These are phyloP conservation scores for Eleusine indica DNA, from an alignment of 176 grass and related monocot genomes.

Conservation along the genomic window DNA sequence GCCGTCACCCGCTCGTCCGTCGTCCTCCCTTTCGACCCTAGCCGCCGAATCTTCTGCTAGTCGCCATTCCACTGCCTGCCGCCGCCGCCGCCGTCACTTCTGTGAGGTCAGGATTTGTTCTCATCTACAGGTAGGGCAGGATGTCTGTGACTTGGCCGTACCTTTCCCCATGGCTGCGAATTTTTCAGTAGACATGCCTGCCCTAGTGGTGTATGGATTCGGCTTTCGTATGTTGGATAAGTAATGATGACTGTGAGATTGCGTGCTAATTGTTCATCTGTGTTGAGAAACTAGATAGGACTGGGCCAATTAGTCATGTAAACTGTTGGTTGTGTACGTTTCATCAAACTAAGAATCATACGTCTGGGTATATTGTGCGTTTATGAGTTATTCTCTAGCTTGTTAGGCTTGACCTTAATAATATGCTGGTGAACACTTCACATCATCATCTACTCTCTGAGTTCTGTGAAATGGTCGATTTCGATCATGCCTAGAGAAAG, in stretches of 20 bases:
- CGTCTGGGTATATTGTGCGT: too few species aligned
- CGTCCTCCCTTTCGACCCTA: neutral
- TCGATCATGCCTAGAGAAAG: neutral
- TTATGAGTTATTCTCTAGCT: neutral
- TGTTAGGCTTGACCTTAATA: neutral
- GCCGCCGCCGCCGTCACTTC: neutral
- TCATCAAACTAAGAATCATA: neutral
- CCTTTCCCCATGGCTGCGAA: neutral
- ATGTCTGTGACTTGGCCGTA: neutral
- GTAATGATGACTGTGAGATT: neutral
- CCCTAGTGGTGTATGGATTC: neutral
- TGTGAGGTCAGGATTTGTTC: slow-evolving; percentile 12
- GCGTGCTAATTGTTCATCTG: neutral
- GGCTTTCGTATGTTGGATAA: neutral
- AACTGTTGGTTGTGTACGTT: neutral
- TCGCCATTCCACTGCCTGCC: neutral
- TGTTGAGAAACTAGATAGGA: neutral
- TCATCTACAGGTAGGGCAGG: neutral
- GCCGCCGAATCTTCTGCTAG: neutral
- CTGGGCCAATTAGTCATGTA: neutral
- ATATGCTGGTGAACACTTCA: neutral
- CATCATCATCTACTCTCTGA: neutral
- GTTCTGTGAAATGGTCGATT: neutral
- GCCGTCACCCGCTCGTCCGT: neutral
- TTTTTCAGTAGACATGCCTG: neutral